Evolutionary conservation across 805 yeast species (phyloP).

Genomic region (Saccharomycopsis microspora): DNA sequence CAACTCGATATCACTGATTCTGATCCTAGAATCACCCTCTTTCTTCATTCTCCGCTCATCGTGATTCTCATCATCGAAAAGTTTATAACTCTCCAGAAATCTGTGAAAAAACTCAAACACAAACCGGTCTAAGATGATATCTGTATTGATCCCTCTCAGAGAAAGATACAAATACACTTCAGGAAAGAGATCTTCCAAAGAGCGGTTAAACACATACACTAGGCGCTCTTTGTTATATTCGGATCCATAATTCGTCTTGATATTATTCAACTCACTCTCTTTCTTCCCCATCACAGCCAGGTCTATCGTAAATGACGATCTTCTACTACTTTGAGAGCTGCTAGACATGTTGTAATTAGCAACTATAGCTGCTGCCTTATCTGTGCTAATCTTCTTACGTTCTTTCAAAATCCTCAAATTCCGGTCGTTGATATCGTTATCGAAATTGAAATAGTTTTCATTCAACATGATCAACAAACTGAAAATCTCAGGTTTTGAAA

Average conservation of each 20-base stretch:
- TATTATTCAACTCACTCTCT: conserved; percentile 8
- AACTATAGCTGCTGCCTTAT: background rate
- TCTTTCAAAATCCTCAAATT: conserved; percentile 10
- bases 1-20: conserved; percentile 4
- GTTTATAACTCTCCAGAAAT: conserved; percentile 10
- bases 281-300: conserved; percentile 1
- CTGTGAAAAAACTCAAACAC: conserved; percentile 15
- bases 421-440: conserved; percentile 14
- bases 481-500: conserved; percentile 15
- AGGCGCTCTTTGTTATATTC: conserved; percentile 13
- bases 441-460: conserved; percentile 17
- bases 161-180: conserved; percentile 15
- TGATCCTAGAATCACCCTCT: background rate
- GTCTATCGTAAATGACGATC: conserved; percentile 12
- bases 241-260: conserved; percentile 9
- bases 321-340: conserved; percentile 5
- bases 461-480: conserved; percentile 13
- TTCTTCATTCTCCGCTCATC: conserved; percentile 8
- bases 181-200: conserved; percentile 16
- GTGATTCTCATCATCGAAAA: conserved; percentile 9
- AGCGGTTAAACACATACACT: conserved; percentile 14
- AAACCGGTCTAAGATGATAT: conserved; percentile 11
- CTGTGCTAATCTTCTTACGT: background rate
- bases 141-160: conserved; percentile 13
- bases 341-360: background rate